These are phyloP conservation scores for Podaxis sp. DNA, from an alignment of 768 basidiomycete genomes.

Conservation along the genomic window DNA sequence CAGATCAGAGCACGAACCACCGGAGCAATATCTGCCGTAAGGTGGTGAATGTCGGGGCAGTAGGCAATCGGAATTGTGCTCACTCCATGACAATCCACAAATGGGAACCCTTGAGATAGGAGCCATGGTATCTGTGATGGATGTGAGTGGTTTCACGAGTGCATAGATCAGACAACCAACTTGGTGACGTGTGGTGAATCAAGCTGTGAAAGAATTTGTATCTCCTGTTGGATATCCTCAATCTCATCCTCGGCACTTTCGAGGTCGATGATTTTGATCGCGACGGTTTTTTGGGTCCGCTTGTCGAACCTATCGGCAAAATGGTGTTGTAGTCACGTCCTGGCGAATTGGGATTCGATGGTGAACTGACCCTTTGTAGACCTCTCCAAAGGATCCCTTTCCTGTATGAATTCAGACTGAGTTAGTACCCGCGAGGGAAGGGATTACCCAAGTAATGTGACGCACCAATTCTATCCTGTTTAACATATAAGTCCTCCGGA, in stretches of 20 bases:
- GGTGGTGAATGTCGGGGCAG: conserved; percentile 9
- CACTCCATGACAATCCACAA: conserved; percentile 99
- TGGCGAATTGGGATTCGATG: conserved; percentile 10
- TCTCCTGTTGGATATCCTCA: conserved; percentile 99
- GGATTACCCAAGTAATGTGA: conserved; percentile 11
- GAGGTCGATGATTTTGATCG: conserved; percentile 99
- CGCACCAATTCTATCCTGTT: conserved; percentile 93
- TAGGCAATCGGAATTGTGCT: conserved; percentile 20
- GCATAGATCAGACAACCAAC: conserved; percentile 39
- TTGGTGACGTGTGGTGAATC: conserved; percentile 97
- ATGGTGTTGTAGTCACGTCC: conserved; percentile 10
- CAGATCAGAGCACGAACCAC: conserved; percentile 96
- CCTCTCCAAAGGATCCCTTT: conserved; percentile 98
- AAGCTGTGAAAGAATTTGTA: conserved; percentile 93
- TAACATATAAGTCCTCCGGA: conserved; percentile 96
- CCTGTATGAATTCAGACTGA: conserved; percentile 43
- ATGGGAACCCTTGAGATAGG: conserved; percentile 90
- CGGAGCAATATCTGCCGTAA: conserved; percentile 80
- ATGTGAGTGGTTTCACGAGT: conserved; percentile 13
- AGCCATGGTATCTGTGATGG: conserved; percentile 80
- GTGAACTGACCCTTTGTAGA: conserved; percentile 86
- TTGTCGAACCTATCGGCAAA: conserved; percentile 74
- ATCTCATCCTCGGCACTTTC: conserved; percentile 99
- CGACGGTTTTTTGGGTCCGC: conserved; percentile 92
- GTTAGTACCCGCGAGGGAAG: conserved; percentile 9